A percentile compares a stretch with the other conserved stretches of the same genome.
phyloP scores from a whole-genome alignment of 768 basidiomycete genomes.

The Mycena alexandri region DNA sequence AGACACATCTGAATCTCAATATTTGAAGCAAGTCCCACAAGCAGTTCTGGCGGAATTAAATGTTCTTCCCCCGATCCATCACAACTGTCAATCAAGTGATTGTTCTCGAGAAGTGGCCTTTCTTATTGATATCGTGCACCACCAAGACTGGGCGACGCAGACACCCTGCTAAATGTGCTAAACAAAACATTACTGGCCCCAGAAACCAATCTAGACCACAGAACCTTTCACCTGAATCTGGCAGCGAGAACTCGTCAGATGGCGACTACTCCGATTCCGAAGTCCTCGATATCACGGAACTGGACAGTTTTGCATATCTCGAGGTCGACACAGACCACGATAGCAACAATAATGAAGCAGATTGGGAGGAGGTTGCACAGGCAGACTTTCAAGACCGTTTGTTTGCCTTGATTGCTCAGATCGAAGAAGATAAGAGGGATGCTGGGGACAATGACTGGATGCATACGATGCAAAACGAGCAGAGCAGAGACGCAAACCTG shows the following conservation, averaged over 20 bases:
- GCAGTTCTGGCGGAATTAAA: too few relatives aligned
- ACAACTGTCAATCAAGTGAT: background rate
- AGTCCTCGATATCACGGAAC: background rate
- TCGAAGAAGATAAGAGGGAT: slow-evolving; percentile 7
- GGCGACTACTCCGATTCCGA: slow-evolving; percentile 7
- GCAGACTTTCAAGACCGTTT: slow-evolving; percentile 1
- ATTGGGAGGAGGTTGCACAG: slow-evolving; percentile 12
- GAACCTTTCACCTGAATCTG: background rate
- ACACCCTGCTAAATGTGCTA: background rate
- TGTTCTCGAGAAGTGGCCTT: background rate
- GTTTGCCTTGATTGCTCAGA: background rate
- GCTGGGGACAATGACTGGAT: slow-evolving; percentile 16
- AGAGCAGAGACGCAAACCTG: slow-evolving; percentile 1
- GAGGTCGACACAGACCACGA: slow-evolving; percentile 15
- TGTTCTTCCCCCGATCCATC: too few relatives aligned
- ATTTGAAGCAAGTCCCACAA: too few relatives aligned
- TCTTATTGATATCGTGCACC: background rate
- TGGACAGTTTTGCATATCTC: slow-evolving; percentile 11
- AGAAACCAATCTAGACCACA: background rate
- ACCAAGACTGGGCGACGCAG: background rate
- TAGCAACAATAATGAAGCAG: slow-evolving; percentile 8
- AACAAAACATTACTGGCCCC: slow-evolving; percentile 7
- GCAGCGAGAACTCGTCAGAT: background rate
- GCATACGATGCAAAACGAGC: background rate
- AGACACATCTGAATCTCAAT: too few relatives aligned